Conservation (phyloP, 2,329 filamentous ascomycete species). For the Ciborinia camelliae region DNA sequence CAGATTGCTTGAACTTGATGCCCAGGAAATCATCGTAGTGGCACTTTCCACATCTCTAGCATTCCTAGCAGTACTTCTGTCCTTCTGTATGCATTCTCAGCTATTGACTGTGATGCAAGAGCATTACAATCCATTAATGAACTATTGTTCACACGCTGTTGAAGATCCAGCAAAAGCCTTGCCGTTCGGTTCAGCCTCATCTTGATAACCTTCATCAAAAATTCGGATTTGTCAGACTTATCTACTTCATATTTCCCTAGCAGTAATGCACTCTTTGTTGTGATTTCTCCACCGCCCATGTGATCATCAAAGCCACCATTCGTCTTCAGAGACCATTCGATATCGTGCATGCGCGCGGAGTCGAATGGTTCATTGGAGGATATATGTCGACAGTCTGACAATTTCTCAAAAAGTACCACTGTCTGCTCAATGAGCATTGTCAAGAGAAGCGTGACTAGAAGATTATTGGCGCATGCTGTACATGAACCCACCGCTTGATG, state of each 20-base stretch:
- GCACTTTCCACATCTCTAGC: neutral
- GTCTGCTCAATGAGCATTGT: neutral
- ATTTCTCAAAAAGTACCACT: neutral
- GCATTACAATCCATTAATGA: neutral
- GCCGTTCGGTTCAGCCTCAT: neutral
- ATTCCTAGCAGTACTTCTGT: neutral
- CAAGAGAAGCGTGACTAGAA: neutral
- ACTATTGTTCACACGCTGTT: neutral
- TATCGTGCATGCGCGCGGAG: neutral
- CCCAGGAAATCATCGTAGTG: neutral
- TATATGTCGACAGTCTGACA: neutral
- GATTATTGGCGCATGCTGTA: neutral
- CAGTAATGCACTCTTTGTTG: neutral
- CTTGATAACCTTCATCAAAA: neutral
- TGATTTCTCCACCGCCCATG: neutral
- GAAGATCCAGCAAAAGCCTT: neutral
- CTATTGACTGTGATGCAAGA: neutral
- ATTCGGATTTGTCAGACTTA: neutral
- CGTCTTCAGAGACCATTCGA: neutral
- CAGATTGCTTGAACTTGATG: neutral
- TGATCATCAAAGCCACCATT: neutral
- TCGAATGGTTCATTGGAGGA: neutral
- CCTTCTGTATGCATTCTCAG: neutral
- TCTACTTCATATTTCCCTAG: neutral
- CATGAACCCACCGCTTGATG: neutral